Base-by-base conservation (phyloP, 2,329 filamentous ascomycete species). In the Nothopassalora personata region DNA sequence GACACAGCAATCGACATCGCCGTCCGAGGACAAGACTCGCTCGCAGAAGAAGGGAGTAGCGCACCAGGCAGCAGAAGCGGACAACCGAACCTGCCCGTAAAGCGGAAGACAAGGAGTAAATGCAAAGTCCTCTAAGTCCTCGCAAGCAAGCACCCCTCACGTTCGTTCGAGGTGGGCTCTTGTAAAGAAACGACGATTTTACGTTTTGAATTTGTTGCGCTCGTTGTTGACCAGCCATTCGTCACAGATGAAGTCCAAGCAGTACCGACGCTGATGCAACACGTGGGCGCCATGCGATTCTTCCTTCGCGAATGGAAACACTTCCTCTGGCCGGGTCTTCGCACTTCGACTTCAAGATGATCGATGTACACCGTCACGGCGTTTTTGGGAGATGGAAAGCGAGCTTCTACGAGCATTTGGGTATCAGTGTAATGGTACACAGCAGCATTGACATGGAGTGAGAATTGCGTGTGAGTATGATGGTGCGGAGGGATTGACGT, bases 1-100 rank as follows among this genome's bases (percentile, higher is more conserved):
- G 89, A 95, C 74, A 82, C 86, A 62, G 94, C 94, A 57, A 92
- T 99, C 72, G 85, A 92, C 70, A 93, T 89, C 54, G 91, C 94
- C 33, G 90, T 99, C 30, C 86, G 88, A 66, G 90, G 91, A 19
- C 66, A 86, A 84, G 68, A 75, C 72, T 72, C 70, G 62, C 64
- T 66, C 59, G 57, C 66, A 69, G 67, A 64, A 72, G 74, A 76
- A 61, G 27, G 49, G n/a, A 76, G 77, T 66, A 77, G 76, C 67
- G 74, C 72, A 59, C 72, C 73, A 51, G 70, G 72, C 28, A 68
- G 71, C 51, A 74, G 74, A 64, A 73, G 72, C 33, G 69, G 71
- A 45, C 70, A 70, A 53, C 68, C 58, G 60, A 69, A 57, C 46
- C 69, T 55, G 62, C 67, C 69, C n/a, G 67, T 69, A 36, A 81